Conservation (phyloP, 208 protist species). For the Leishmania arabica region DNA sequence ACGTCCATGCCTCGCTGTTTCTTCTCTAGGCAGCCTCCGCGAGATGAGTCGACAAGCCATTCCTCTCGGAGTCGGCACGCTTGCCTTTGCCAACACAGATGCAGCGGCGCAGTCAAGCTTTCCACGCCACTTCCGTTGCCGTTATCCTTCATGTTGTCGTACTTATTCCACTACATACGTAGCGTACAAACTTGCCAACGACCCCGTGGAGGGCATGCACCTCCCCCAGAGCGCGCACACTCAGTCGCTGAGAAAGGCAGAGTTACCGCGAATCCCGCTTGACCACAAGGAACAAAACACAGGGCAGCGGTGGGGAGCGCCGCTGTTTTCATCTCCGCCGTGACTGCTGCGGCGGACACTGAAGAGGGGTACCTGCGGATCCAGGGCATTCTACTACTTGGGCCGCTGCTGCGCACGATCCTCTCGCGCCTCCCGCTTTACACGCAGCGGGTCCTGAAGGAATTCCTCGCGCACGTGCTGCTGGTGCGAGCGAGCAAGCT, state of each 20-base stretch:
- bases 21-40: neutral
- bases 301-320: neutral
- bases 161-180: neutral
- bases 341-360: neutral
- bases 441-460: conserved; percentile 65
- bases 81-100: neutral
- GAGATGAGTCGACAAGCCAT: neutral
- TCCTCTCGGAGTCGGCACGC: neutral
- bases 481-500: conserved; percentile 52
- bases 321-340: too few species aligned
- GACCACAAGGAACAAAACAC: neutral
- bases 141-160: neutral
- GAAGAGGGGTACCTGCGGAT: neutral
- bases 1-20: neutral
- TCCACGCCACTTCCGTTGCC: neutral
- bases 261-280: neutral
- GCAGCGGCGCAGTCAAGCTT: neutral
- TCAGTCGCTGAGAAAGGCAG: neutral
- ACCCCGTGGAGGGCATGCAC: neutral
- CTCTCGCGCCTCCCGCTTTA: conserved; percentile 44
- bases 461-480: conserved; percentile 68
- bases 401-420: conserved; percentile 3
- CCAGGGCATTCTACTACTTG: neutral
- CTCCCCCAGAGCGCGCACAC: neutral
- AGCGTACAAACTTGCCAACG: neutral